Evolutionary conservation across 1,139 yeast genomes (phyloP), one percentile per base, ranked within the genome.

Genomic region (Suhomyces panamericanus): DNA sequence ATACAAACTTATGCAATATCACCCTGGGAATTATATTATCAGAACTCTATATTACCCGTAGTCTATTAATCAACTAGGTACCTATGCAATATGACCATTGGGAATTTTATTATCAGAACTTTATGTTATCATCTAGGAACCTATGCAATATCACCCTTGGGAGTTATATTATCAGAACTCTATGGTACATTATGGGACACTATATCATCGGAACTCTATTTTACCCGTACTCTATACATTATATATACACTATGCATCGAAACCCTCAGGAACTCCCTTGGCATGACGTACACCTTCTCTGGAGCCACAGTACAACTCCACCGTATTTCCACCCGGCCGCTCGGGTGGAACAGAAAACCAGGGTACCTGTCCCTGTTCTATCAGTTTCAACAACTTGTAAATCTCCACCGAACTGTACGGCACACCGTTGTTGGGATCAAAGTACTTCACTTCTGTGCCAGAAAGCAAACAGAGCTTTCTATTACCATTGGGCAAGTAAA

Each of bases 221-320:
- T n/a, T n/a, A n/a, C n/a, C n/a, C n/a, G n/a, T n/a, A n/a, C n/a
- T n/a, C n/a, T n/a, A 8, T 4, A 6, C 3, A 26, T 5, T 26
- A 5, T 26, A 10, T 26, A 26, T 26, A 26, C 29, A 17, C 11
- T n/a, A 33, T n/a, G 26, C 38, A 41, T 63, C 77, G 65, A 89
- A 89, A 3, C 95, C 95, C 42, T 83, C 85, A 0, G 98, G 98
- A 4, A 90, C 96, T 4, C 96, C 97, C 49, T 78, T 77, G 0
- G 96, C 96, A 53, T 84, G 91, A 37, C 78, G 70, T 11, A 55
- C 52, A 11, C 77, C 75, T 33, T 75, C 75, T 48, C 85, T 72
- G 13, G 79, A 70, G 28, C 81, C 82, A 34, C 85, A 77, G 56
- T 85, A 85, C 11, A 73, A 51, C 50, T 73, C 77, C 1, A 78